Evolutionary conservation across 495 filamentous ascomycete species (phyloP).

Genomic region (Oidiodendron maius): DNA sequence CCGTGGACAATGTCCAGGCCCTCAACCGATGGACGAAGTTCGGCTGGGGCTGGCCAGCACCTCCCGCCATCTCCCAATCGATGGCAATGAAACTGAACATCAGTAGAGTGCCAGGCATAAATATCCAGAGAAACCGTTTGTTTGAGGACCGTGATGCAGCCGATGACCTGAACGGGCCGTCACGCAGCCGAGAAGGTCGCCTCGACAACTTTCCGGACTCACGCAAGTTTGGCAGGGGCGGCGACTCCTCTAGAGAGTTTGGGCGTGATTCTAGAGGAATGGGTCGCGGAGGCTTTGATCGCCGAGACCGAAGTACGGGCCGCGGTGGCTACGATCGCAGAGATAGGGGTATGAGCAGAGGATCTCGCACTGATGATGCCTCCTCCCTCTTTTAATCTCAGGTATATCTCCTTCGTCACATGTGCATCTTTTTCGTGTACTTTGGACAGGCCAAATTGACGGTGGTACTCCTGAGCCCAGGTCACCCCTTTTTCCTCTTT

Average conservation of each 20-base stretch:
- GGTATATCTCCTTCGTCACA: no score
- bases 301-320: neutral
- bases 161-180: slow-evolving; percentile 2
- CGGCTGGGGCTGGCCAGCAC: slow-evolving; percentile 54
- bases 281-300: neutral
- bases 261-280: neutral
- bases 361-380: no score
- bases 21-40: slow-evolving; percentile 58
- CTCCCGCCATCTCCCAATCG: slow-evolving; percentile 44
- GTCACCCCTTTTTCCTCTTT: no score
- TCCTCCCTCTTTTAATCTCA: no score
- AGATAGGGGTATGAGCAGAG: no score
- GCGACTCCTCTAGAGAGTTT: no score
- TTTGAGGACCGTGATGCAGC: neutral
- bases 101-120: slow-evolving; percentile 34
- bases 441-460: no score
- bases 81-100: slow-evolving; percentile 45
- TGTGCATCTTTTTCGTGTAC: no score
- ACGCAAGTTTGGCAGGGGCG: neutral
- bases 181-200: neutral
- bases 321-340: neutral
- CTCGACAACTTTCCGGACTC: no score
- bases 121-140: slow-evolving; percentile 34
- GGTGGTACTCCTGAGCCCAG: no score
- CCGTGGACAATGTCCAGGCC: slow-evolving; percentile 32